Evolutionary conservation across 352 stramenopile genomes (phyloP).

Genomic region (Phytophthora podocarpi): DNA sequence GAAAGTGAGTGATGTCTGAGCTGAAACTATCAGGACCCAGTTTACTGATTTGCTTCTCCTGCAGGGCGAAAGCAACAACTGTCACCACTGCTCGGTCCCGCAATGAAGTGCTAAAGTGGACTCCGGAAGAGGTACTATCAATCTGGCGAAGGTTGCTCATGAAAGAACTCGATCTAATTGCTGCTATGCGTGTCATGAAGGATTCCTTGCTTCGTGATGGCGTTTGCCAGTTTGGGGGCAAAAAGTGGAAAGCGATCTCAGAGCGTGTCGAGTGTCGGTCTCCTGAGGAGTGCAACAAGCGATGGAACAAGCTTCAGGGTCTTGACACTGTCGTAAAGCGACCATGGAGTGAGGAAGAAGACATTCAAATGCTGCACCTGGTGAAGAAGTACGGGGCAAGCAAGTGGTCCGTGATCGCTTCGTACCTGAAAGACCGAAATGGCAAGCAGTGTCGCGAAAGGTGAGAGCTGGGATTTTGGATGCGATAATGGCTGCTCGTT

Average conservation of each 20-base stretch:
- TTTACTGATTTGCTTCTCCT: neutral
- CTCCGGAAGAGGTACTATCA: slow-evolving; percentile 46
- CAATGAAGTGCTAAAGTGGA: slow-evolving; percentile 33
- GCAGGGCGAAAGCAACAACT: slow-evolving; percentile 23
- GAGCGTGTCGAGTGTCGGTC: slow-evolving; percentile 53
- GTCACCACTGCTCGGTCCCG: neutral
- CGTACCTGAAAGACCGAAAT: slow-evolving; percentile 79
- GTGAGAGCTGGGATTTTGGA: slow-evolving; percentile 23
- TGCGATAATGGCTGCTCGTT: neutral
- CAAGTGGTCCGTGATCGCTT: slow-evolving; percentile 88
- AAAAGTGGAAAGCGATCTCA: slow-evolving; percentile 81
- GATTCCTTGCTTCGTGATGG: slow-evolving; percentile 71
- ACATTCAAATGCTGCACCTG: slow-evolving; percentile 63
- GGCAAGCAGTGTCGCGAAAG: slow-evolving; percentile 90
- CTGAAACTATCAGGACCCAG: neutral
- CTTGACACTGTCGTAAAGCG: slow-evolving; percentile 66
- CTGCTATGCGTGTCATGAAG: slow-evolving; percentile 25
- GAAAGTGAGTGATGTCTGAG: slow-evolving; percentile 37
- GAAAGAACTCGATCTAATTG: neutral
- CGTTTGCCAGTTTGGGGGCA: slow-evolving; percentile 75
- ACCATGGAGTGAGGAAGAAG: slow-evolving; percentile 68
- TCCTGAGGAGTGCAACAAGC: slow-evolving; percentile 58
- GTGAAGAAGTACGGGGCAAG: slow-evolving; percentile 58
- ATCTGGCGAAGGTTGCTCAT: neutral
- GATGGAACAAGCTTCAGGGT: slow-evolving; percentile 77